Evolutionary conservation across 1,139 yeast species (phyloP), one percentile per base, ranked within the genome.

Genomic region (Hemisphaericaspora xylanilytica): DNA sequence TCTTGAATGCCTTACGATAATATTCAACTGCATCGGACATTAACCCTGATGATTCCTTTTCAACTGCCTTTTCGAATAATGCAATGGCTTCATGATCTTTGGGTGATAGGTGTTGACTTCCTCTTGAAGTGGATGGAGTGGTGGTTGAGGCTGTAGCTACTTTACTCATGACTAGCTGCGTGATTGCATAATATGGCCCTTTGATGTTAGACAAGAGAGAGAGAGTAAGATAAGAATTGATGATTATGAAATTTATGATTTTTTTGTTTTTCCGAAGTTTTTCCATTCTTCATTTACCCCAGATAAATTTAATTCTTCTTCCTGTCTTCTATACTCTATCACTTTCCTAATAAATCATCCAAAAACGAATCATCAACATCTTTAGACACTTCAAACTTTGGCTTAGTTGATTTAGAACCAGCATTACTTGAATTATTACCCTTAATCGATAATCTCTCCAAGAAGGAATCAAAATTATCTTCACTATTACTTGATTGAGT

Each of bases 11-110:
- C 45, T 73, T 72, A 42, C 96, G 67, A 61, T 89, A 89, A 45
- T 65, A 72, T 32, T 70, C 75, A 27, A 87, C 80, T 0, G 97
- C 96, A 52, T 88, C 96, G 4, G 86, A 73, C 77, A 89, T 73
- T 43, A 79, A 68, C 0, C 96, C 96, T 37, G 71, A 75, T 20
- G 76, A 65, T 59, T 89, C 97, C 51, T 80, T 81, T 38, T 75
- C 80, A 0, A 82, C 78, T 1, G 90, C 97, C 38, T 67, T 61
- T 50, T 85, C 90, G 65, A 85, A 88, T 20, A 75, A 59, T 20
- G 65, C 65, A 33, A 87, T 61, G 1, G 96, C 95, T 40, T 65
- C 56, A 26, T 47, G 41, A 27, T 62, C 63, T 15, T 35, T 34
- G 9, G 47, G 50, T 4, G 53, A 41, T 32, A 48, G 13, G 7